Evolutionary conservation across 2,329 filamentous ascomycete species (phyloP), one percentile per base, ranked within the genome.

Genomic region (Fusarium buharicum): DNA sequence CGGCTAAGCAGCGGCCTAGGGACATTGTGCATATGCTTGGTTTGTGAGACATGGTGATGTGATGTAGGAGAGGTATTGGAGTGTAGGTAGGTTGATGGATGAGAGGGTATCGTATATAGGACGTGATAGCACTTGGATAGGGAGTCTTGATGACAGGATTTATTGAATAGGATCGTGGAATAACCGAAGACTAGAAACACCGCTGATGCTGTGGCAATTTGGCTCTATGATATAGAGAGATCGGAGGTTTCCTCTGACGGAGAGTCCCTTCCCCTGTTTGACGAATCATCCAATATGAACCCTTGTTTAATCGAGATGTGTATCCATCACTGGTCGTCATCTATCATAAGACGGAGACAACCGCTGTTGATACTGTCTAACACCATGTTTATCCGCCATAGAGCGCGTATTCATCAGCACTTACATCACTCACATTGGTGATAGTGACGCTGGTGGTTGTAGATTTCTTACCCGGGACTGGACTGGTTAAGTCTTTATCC

Each of bases 1-100:
- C 86, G 71, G 88, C 89, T 31, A 73, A 81, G 68, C 86, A 87
- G 37, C 89, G 86, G 37, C 91, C 90, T 2, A 94, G 82, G 44
- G 90, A 93, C 82, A 93, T 91, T 61, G 89, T 90, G 55, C 87
- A 87, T 71, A 94, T 93, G 34, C 83, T 89, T 63, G 89, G 83
- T 63, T 81, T 82, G 73, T 81, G 86, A 60, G 81, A 72, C 82
- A 84, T 84, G 45, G 24, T 24, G 14, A 38, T 45, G 8, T 17
- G 31, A 28, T 45, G 31, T 24, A 20, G 18, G 11, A 6, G 1
- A 40, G 28, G 28, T 33, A 13, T 4, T 31, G 37, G n/a, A 30
- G 28, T 18, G 31, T 13, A 16, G 16, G 30, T 31, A 27, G 31
- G 20, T 20, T 31, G 17, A 28, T 3, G 8, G 13, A n/a, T 31